phyloP scores from a whole-genome alignment of 257 asterid genomes.

The Mentha longifolia region DNA sequence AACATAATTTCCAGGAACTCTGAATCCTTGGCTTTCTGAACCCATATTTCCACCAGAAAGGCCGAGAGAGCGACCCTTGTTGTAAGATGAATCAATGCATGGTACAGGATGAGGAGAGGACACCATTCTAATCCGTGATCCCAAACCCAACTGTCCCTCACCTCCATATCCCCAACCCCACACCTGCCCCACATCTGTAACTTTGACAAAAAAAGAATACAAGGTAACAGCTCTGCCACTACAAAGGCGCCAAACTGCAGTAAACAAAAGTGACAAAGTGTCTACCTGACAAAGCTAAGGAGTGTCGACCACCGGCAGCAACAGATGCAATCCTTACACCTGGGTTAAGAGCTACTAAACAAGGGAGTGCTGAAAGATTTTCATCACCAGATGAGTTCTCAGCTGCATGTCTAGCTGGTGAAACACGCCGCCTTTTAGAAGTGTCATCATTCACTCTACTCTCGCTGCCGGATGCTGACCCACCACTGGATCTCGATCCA shows the following conservation, averaged over 20 bases:
- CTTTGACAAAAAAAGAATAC: conserved; percentile 38
- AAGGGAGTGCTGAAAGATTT: conserved; percentile 82
- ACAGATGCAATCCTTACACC: conserved; percentile 80
- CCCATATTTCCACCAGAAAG: conserved; percentile 62
- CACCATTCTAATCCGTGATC: conserved; percentile 91
- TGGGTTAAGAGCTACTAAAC: conserved; percentile 78
- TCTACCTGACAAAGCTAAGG: conserved; percentile 88
- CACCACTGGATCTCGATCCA: conserved; percentile 66
- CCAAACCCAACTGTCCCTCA: conserved; percentile 97
- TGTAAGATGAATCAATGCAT: conserved; percentile 68
- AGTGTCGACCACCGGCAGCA: conserved; percentile 98
- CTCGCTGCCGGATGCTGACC: conserved; percentile 47
- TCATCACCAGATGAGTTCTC: conserved; percentile 87
- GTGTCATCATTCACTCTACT: conserved; percentile 75
- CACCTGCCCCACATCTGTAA: conserved; percentile 94
- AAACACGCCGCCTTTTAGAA: conserved; percentile 77
- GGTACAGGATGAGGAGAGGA: conserved; percentile 97
- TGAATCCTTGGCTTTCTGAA: conserved; percentile 61
- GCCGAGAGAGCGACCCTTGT: conserved; percentile 56
- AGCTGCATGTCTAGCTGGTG: conserved; percentile 70
- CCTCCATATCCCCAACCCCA: conserved; percentile 99
- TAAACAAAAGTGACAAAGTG: conserved; percentile 24
- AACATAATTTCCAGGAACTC: conserved; percentile 80
- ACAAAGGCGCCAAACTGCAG: conserved; percentile 18
- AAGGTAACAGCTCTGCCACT: conserved; percentile 36